phyloP scores from a whole-genome alignment of 2,329 filamentous ascomycete genomes.

The Furcasterigmium sp. region DNA sequence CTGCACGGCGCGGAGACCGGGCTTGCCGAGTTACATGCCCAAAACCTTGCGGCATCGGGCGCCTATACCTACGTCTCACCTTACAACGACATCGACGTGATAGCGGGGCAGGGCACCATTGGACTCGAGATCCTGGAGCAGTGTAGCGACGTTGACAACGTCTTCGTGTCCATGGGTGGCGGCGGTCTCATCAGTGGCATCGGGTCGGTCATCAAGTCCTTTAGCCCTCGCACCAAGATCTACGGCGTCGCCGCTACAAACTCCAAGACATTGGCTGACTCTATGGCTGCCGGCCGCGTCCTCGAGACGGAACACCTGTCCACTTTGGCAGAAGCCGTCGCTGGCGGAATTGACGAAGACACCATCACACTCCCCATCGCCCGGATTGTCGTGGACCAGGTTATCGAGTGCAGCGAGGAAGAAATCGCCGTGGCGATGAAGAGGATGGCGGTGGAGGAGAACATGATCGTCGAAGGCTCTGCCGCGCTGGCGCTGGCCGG shows the following conservation, averaged over 20 bases:
- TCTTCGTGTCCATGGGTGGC: slow-evolving; percentile 18
- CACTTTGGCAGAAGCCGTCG: slow-evolving; percentile 17
- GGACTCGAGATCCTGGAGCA: slow-evolving; percentile 17
- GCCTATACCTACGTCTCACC: slow-evolving; percentile 16
- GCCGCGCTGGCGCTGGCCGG: slow-evolving; percentile 16
- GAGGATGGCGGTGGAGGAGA: slow-evolving; percentile 13
- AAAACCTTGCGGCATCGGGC: slow-evolving; percentile 14
- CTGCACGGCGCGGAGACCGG: slow-evolving; percentile 16
- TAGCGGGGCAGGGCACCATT: slow-evolving; percentile 14
- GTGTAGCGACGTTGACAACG: slow-evolving; percentile 12
- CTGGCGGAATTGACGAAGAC: slow-evolving; percentile 17
- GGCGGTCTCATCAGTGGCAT: slow-evolving; percentile 17
- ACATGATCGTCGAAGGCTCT: slow-evolving; percentile 18
- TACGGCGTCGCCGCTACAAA: slow-evolving; percentile 15
- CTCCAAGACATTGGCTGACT: slow-evolving; percentile 14
- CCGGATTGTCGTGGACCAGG: slow-evolving; percentile 13
- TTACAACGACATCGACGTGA: slow-evolving; percentile 15
- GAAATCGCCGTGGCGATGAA: slow-evolving; percentile 12
- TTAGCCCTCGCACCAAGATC: slow-evolving; percentile 12
- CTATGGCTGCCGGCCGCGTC: slow-evolving; percentile 13
- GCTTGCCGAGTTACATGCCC: slow-evolving; percentile 15
- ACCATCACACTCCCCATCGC: slow-evolving; percentile 15
- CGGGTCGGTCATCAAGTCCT: slow-evolving; percentile 17
- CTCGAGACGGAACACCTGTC: slow-evolving; percentile 15
- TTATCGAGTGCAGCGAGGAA: slow-evolving; percentile 14